Base-by-base conservation (phyloP, 306 rosid genomes). In the Delonix regia region DNA sequence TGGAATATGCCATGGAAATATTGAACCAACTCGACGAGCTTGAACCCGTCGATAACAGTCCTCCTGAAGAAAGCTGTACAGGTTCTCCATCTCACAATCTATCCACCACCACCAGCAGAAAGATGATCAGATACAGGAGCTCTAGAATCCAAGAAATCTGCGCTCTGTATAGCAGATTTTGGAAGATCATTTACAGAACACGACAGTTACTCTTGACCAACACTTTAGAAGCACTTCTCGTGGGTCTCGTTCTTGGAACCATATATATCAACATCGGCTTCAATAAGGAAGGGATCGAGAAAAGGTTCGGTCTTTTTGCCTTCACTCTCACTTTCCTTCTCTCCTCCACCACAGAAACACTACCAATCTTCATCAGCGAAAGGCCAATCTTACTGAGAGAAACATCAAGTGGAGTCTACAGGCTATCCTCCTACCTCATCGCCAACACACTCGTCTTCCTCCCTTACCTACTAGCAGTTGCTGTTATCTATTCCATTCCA, bases 361-460 rank as follows among this genome's bases (percentile, higher is more conserved):
- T 92, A 4, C 97, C 99, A 0, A 93, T 93, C 83, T 95, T 93
- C 84, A 86, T 95, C 83, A 89, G 85, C 49, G 98, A 93, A 74
- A 90, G 98, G 67, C 99, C 98, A 19, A 92, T 95, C 71, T 22
- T 95, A 53, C 39, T 95, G 6, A 80, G 98, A 73, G 99, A 95
- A 87, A 87, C 98, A 18, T 95, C 99, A 4, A 85, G 93, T 75
- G 98, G 98, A 70, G 87, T 92, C 69, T 92, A 95, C 38, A 86
- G 98, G 67, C 86, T 95, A 4, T 95, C 98, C 4, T 95, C 99
- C 0, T 88, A 95, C 78, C 90, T 95, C 39, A 84, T 95, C n/a
- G 97, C 98, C 44, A 95, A 91, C 55, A 95, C 99, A 16, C 89
- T 95, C 16, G 99, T 95, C 72, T 95, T 95, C 96, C 42, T 93